Base-by-base conservation (phyloP, 1,284 basidiomycete species). In the Ceratobasidium theobromae region DNA sequence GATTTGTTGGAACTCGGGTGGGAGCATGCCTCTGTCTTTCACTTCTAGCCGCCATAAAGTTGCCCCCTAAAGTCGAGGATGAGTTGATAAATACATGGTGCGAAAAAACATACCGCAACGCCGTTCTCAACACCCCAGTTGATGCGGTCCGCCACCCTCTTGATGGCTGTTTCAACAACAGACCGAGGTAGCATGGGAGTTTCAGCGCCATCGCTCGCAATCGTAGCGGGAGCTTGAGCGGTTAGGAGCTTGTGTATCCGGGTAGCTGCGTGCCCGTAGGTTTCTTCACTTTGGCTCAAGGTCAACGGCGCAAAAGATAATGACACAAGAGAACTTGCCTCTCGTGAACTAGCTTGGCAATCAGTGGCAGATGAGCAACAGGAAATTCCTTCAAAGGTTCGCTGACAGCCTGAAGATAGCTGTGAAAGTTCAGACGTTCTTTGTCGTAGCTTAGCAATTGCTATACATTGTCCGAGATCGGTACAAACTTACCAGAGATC, bases 31-130 rank as follows among this genome's bases (percentile, higher is more conserved):
- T 54, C 81, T 71, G 14, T 85, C 80, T 70, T 82, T 86, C 5
- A 89, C 86, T 73, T 95, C 93, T 93, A 93, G 95, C 68, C 93
- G 80, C 92, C 92, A 95, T n/a, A 91, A 77, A 70, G 84, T 87
- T 33, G 90, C 71, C 18, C 71, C 70, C 60, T 74, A 66, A 5
- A 68, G 8, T 38, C 69, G 4, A 70, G 43, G 16, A 27, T 55
- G 3, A 21, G 60, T 9, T 67, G 30, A 27, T 38, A 67, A 4
- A 45, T 55, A 14, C 48, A 12, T 27, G 60, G 57, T 12, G 65
- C 27, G 40, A 66, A 43, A 23, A 82, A 88, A 58, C 77, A 76
- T 40, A 80, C 80, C 27, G 76, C 73, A 12, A 76, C 72, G 1
- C 76, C 77, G 35, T 68, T 71, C 58, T 89, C 84, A 6, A 91